These are phyloP conservation scores for Vanilla planifolia DNA, from an alignment of 106 monocot species.

Conservation along the genomic window DNA sequence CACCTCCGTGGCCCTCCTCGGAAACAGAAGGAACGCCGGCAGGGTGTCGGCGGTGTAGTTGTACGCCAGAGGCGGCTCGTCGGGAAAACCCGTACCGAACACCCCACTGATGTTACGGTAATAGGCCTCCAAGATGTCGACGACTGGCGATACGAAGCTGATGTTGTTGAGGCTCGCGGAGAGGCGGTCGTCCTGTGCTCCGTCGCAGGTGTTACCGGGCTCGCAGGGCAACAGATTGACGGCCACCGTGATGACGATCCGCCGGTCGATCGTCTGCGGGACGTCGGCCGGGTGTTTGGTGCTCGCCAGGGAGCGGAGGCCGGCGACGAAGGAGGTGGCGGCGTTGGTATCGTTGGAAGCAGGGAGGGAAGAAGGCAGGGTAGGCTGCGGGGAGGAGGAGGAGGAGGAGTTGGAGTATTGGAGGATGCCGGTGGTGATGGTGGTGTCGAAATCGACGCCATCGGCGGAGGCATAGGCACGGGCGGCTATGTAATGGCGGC, in stretches of 20 bases:
- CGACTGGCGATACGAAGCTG: conserved; percentile 21
- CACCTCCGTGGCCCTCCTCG: conserved; percentile 15
- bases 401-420: conserved; percentile 16
- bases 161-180: conserved; percentile 25
- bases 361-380: conserved; percentile 17
- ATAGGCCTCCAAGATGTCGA: conserved; percentile 23
- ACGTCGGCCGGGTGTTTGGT: conserved; percentile 16
- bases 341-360: conserved; percentile 9
- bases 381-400: conserved; percentile 5
- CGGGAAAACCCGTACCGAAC: conserved; percentile 24
- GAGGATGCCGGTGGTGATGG: conserved; percentile 17
- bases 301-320: conserved; percentile 28
- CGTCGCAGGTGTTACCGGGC: conserved; percentile 20
- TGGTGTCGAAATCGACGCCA: conserved; percentile 19
- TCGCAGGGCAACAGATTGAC: conserved; percentile 20
- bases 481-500: conserved; percentile 25
- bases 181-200: conserved; percentile 11
- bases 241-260: conserved; percentile 21
- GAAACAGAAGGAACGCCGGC: conserved; percentile 16
- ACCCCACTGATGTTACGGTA: conserved; percentile 22
- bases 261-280: conserved; percentile 13
- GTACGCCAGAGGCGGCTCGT: conserved; percentile 10
- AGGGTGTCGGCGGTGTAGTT: conserved; percentile 26
- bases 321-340: conserved; percentile 3
- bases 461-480: conserved; percentile 14